Conservation (phyloP, 306 rosid genomes). For the Prunus davidiana region DNA sequence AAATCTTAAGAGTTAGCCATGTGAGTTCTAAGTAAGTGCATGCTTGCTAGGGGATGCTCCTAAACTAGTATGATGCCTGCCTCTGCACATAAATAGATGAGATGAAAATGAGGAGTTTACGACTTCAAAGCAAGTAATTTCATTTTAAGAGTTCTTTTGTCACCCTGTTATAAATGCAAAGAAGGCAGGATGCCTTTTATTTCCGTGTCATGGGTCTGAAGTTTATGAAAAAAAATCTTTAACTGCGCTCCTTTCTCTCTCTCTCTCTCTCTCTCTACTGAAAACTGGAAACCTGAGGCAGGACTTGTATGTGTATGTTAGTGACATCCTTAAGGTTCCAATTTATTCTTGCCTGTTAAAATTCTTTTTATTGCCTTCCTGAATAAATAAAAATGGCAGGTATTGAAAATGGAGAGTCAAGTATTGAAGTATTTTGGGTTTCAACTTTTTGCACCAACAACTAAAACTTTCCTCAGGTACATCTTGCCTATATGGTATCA, state of each 20-base stretch:
- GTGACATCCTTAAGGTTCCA: background rate
- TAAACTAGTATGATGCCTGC: background rate
- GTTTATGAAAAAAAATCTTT: background rate
- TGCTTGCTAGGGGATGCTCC: background rate
- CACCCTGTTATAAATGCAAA: background rate
- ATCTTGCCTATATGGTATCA: slow-evolving; percentile 4
- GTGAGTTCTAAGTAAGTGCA: background rate
- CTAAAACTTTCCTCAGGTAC: slow-evolving; percentile 66
- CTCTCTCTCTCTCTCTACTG: background rate
- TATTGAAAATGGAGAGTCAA: slow-evolving; percentile 59
- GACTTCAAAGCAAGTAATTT: background rate
- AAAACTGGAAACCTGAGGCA: background rate
- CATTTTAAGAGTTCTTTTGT: background rate
- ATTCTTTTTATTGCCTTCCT: slow-evolving; percentile 17
- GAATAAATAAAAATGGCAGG: slow-evolving; percentile 38
- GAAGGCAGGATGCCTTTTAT: background rate
- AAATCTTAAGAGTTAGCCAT: background rate
- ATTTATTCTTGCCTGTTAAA: slow-evolving; percentile 15
- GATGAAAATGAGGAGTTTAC: background rate
- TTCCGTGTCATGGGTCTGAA: background rate
- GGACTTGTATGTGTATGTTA: background rate
- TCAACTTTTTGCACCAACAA: slow-evolving; percentile 62
- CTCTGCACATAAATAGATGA: background rate
- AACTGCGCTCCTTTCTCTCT: background rate
- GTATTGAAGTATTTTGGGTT: slow-evolving; percentile 44